A percentile compares a stretch with the other conserved stretches of the same genome.
Conservation (phyloP, 179 eudicot genomes). For the Carnegiea gigantea region DNA sequence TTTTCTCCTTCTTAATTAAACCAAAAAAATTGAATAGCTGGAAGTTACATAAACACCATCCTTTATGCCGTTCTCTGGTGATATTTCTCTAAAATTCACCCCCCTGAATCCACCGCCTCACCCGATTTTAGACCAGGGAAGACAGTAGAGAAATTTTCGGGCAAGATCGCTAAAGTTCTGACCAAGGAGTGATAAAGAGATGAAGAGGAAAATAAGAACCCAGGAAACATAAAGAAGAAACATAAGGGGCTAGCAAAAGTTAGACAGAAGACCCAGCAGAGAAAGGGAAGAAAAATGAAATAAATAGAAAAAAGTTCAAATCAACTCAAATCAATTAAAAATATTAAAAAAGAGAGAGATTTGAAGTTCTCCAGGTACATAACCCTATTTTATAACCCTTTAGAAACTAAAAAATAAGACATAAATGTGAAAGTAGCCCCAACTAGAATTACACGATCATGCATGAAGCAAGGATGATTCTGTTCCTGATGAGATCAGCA, state of each 20-base stretch:
- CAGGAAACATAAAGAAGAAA: background rate
- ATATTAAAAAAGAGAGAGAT: background rate
- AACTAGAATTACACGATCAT: background rate
- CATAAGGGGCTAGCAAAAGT: background rate
- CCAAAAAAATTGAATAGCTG: background rate
- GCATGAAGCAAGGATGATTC: background rate
- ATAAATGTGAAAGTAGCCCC: background rate
- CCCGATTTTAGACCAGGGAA: background rate
- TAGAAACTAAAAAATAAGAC: background rate
- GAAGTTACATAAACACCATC: background rate
- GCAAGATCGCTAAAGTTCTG: background rate
- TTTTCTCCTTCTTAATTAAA: background rate
- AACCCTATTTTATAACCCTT: background rate
- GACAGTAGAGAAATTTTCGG: background rate
- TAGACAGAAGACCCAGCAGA: background rate
- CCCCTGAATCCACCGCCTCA: background rate
- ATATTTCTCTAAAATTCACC: background rate
- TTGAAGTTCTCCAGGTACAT: background rate
- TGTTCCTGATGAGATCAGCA: background rate
- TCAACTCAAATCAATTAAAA: background rate
- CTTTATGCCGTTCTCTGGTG: background rate
- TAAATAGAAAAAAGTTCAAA: background rate
- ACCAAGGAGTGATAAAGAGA: background rate
- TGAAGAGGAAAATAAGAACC: background rate
- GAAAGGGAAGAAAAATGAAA: background rate